Evolutionary conservation across 2,329 filamentous ascomycete species (phyloP), one percentile per base, ranked within the genome.

Genomic region (Pseudocercospora fuligena): DNA sequence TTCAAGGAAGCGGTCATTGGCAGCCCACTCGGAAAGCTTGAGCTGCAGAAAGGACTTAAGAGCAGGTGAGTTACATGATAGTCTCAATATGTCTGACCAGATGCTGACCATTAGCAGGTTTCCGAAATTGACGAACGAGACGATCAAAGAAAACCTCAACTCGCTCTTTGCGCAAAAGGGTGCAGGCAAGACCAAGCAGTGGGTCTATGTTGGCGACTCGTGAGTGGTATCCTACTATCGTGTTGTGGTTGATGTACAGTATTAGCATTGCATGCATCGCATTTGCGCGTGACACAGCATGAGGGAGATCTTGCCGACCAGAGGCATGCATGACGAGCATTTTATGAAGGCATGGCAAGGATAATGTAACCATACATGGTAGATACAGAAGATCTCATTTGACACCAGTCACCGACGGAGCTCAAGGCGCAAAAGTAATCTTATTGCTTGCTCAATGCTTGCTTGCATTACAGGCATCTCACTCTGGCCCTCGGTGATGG

Each of bases 1-100:
- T 92, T 96, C 78, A 93, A 90, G 77, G 81, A 84, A 31, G 87
- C 87, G 1, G 84, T 96, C n/a, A 80, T 89, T 59, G 90, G 89
- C 19, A 90, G 87, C 69, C 86, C 91, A 79, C 82, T 93, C 58
- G 91, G 88, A 46, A 95, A 95, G 79, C 79, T 89, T 1, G 92
- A 91, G 7, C 80, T 95, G 72, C 84, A 92, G 8, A 92, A 94
- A 77, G 84, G 90, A 5, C 78, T 96, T 67, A 92, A 93, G 78
- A 89, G 90, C 75, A 85, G 88, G 82, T 87, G 78, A 66, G 82
- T 27, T 6, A 27, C 27, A 49, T 47, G 21, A n/a, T n/a, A 12
- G 54, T 46, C 14, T 19, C 54, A 62, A 60, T 69, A 6, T 21
- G 59, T 14, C 3, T 54, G 19, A 36, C n/a, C 51, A 43, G 14